Evolutionary conservation across 2,329 filamentous ascomycete species (phyloP).

Genomic region (Cercospora zeina): DNA sequence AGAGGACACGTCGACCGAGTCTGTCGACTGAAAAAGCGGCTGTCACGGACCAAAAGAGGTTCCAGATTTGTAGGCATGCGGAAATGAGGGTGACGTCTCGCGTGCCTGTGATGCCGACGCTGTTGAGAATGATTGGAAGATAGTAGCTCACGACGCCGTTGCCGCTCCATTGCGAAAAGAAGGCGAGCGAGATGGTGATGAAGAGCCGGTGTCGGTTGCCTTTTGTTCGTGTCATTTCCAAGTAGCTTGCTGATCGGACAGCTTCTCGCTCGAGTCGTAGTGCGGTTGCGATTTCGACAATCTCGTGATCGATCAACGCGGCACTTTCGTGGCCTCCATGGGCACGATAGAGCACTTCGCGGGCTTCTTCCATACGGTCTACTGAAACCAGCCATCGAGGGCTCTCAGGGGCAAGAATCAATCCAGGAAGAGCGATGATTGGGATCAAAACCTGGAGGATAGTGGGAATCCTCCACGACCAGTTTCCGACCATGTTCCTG

Average conservation of each 20-base stretch:
- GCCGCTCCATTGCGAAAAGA: conserved; percentile 45
- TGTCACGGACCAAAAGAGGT: conserved; percentile 41
- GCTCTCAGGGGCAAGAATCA: conserved; percentile 32
- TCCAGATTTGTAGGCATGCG: conserved; percentile 44
- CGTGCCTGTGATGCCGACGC: conserved; percentile 43
- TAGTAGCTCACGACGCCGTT: conserved; percentile 43
- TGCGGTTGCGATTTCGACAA: conserved; percentile 56
- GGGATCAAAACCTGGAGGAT: conserved; percentile 33
- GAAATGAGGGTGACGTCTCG: conserved; percentile 44
- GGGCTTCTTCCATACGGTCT: conserved; percentile 53
- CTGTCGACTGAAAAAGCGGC: conserved; percentile 47
- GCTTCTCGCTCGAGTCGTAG: conserved; percentile 51
- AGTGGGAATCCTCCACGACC: conserved; percentile 35
- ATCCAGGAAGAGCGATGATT: conserved; percentile 27
- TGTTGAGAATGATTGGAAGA: conserved; percentile 41
- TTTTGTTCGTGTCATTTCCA: conserved; percentile 27
- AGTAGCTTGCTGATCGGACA: conserved; percentile 43
- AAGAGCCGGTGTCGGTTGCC: conserved; percentile 43
- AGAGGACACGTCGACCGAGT: conserved; percentile 48
- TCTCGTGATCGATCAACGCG: conserved; percentile 66
- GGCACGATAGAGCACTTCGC: conserved; percentile 60
- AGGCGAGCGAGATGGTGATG: conserved; percentile 43
- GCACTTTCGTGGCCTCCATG: conserved; percentile 60
- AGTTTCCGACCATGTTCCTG: conserved; percentile 26
- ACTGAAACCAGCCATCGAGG: conserved; percentile 34